Base-by-base conservation (phyloP, 2,329 filamentous ascomycete genomes). In the Neurospora sp. region DNA sequence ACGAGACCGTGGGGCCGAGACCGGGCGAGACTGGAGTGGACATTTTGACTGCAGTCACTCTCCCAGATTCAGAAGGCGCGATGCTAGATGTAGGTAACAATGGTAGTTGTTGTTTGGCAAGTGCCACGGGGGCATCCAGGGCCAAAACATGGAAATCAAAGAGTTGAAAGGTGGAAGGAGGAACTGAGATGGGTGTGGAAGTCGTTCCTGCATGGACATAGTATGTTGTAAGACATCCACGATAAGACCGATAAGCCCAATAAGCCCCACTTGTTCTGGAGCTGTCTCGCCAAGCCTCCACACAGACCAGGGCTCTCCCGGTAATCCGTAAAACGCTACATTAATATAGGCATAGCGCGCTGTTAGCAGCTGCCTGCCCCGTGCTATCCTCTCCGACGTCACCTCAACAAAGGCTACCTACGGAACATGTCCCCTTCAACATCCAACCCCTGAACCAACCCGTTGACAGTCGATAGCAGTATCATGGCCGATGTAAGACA, bases 401-500 rank as follows among this genome's bases (percentile, higher is more conserved):
- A 62, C 52, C 52, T 62, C 52, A 36, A 33, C 52, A 62, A 62
- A 33, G 52, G 52, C 15, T 33, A 9, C 23, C 15, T 33, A 17
- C 52, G 23, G 52, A 36, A 62, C 28, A 62, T 62, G 23, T 4
- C 7, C 28, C 52, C 17, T 62, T 33, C 7, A 62, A n/a, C 39
- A 36, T 23, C 15, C 38, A 38, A 68, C 39, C 38, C 62, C 68
- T 42, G 42, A 19, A 68, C 15, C 19, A 68, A 52, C n/a, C 42
- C 52, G 17, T 38, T 38, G 28, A 52, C 38, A 68, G 28, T 43
- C 28, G 11, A 68, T 23, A 36, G 19, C 7, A 46, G 58, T 38
- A 68, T 39, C 36, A 75, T 75, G 74, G 73, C 73, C 72, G 72
- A 76, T 71, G 74, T 76, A 74, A 73, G 72, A 38, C 17, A 11